Conservation (phyloP, 768 basidiomycete species). For the Leccinum variicolor region DNA sequence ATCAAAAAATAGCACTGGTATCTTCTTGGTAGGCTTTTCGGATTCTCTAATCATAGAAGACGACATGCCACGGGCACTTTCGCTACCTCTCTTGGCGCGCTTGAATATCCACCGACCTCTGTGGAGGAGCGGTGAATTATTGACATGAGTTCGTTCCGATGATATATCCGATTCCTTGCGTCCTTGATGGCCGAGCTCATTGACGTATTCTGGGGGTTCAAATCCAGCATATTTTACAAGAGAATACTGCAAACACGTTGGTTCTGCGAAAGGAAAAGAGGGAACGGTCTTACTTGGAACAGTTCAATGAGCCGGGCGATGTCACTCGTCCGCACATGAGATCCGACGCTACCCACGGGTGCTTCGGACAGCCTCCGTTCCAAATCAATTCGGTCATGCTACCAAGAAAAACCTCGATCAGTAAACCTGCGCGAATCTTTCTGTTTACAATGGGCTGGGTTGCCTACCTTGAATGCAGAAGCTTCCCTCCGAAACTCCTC, state of each 20-base stretch:
- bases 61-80: constrained; percentile 32
- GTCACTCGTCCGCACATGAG: constrained; percentile 69
- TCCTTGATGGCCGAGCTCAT: constrained; percentile 19
- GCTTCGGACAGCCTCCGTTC: constrained; percentile 57
- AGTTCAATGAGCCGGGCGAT: constrained; percentile 82
- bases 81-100: constrained; percentile 23
- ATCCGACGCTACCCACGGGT: constrained; percentile 38
- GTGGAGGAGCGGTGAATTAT: constrained; percentile 27
- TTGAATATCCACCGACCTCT: constrained; percentile 29
- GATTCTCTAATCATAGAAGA: constrained; percentile 29
- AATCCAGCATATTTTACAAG: constrained; percentile 75
- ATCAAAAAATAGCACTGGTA: constrained; percentile 80
- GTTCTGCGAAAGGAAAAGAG: neutral
- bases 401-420: constrained; percentile 7
- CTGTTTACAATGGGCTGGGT: neutral
- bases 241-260: constrained; percentile 45
- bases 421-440: neutral
- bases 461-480: constrained; percentile 70
- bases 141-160: constrained; percentile 44
- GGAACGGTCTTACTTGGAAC: constrained; percentile 53
- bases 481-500: constrained; percentile 72
- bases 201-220: constrained; percentile 36
- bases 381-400: constrained; percentile 77
- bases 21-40: constrained; percentile 53
- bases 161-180: constrained; percentile 32